phyloP scores from a whole-genome alignment of 768 basidiomycete genomes.

The Russula lepida region DNA sequence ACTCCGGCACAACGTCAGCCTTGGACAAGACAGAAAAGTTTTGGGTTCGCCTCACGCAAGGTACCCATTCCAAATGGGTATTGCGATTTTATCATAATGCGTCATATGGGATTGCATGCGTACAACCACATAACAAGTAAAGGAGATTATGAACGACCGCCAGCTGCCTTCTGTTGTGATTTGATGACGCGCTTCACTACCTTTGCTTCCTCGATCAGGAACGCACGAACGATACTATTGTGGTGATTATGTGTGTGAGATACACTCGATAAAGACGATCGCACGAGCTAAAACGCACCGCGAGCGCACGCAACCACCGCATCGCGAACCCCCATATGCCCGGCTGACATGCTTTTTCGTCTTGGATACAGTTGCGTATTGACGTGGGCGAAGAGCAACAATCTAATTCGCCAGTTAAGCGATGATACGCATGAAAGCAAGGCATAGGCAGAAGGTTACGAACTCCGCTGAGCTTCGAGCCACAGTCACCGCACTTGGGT shows the following conservation, averaged over 20 bases:
- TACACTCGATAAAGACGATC: slow-evolving; percentile 4
- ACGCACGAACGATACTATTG: slow-evolving; percentile 93
- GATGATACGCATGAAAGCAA: background rate
- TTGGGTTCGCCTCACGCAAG: background rate
- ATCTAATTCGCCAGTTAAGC: slow-evolving; percentile 41
- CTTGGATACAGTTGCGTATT: slow-evolving; percentile 95
- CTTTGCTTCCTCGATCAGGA: slow-evolving; percentile 99
- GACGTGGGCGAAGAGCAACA: slow-evolving; percentile 89
- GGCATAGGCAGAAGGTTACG: slow-evolving; percentile 27
- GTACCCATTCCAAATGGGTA: background rate
- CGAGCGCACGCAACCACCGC: slow-evolving; percentile 91
- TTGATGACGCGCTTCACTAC: slow-evolving; percentile 99
- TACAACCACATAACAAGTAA: background rate
- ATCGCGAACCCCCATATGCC: slow-evolving; percentile 96
- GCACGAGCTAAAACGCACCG: slow-evolving; percentile 45
- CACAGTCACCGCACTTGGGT: slow-evolving; percentile 99
- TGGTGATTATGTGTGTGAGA: background rate
- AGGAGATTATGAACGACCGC: slow-evolving; percentile 21
- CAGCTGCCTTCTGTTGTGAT: slow-evolving; percentile 51
- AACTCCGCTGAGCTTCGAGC: slow-evolving; percentile 88
- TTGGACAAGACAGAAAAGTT: background rate
- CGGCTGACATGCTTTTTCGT: slow-evolving; percentile 93
- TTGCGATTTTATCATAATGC: background rate
- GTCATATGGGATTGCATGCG: background rate
- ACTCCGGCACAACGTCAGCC: no score